Conservation (phyloP, 768 basidiomycete genomes). For the Antrodiella citrinella region DNA sequence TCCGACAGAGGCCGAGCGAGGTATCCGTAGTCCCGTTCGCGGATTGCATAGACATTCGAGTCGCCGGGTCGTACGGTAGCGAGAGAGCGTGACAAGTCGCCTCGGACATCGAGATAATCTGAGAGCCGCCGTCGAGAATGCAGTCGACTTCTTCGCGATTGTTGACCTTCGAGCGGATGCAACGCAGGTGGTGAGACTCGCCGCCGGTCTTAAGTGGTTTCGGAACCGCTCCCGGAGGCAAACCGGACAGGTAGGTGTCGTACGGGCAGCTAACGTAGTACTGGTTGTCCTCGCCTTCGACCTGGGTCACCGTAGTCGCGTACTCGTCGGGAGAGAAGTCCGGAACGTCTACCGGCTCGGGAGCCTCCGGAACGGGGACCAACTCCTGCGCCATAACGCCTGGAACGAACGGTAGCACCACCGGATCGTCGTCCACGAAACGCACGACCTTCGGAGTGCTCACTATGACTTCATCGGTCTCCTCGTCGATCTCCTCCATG, state of each 20-base stretch:
- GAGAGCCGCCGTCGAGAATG: slow-evolving; percentile 17
- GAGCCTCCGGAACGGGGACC: too few species aligned
- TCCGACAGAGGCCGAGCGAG: slow-evolving; percentile 12
- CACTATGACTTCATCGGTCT: too few species aligned
- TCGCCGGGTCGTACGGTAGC: slow-evolving; percentile 9
- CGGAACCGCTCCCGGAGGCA: neutral
- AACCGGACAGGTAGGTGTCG: slow-evolving; percentile 5
- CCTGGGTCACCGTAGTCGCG: too few species aligned
- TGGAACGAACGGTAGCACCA: too few species aligned
- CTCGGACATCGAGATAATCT: slow-evolving; percentile 19
- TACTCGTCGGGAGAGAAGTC: too few species aligned
- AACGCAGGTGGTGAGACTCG: slow-evolving; percentile 12
- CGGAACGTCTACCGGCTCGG: too few species aligned
- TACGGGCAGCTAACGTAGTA: too few species aligned
- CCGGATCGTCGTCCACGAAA: too few species aligned
- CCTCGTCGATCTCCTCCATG: too few species aligned
- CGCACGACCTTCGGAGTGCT: too few species aligned
- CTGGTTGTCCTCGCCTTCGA: too few species aligned
- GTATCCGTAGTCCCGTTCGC: slow-evolving; percentile 7
- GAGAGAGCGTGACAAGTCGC: slow-evolving; percentile 8
- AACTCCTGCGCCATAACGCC: too few species aligned
- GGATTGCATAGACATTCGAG: slow-evolving; percentile 9
- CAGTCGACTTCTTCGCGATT: slow-evolving; percentile 7
- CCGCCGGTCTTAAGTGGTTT: slow-evolving; percentile 5
- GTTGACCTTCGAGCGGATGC: slow-evolving; percentile 10